A percentile compares a stretch with the other conserved stretches of the same genome.
Evolutionary conservation across 345 rosid genomes (phyloP).

Genomic region (Clausena lansium): DNA sequence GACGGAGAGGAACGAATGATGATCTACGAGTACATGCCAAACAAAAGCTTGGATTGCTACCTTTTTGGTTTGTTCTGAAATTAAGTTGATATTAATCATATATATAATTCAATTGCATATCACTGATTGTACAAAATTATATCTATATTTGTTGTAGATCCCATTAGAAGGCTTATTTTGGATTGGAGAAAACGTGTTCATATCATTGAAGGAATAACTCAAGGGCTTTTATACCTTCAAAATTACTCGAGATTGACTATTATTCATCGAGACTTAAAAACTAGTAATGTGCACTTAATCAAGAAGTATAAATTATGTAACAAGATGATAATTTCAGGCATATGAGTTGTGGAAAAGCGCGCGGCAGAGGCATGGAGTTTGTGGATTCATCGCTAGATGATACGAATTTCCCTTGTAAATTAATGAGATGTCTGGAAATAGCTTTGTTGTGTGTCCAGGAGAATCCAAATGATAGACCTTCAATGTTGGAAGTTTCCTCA

Average conservation of each 20-base stretch:
- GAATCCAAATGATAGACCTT: neutral
- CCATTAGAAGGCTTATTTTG: neutral
- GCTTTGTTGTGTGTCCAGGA: conserved; percentile 11
- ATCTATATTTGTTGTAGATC: conserved; percentile 25
- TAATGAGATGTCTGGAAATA: neutral
- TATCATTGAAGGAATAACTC: conserved; percentile 41
- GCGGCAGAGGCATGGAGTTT: neutral
- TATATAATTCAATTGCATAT: neutral
- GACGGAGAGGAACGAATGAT: conserved; percentile 11
- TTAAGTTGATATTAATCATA: too few relatives aligned
- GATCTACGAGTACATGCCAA: conserved; percentile 17
- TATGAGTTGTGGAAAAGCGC: neutral
- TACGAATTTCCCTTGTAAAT: neutral
- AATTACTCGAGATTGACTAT: conserved; percentile 45
- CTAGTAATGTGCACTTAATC: too few relatives aligned
- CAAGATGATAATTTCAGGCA: too few relatives aligned
- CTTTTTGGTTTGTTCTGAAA: conserved; percentile 22
- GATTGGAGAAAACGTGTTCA: conserved; percentile 31
- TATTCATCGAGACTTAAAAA: conserved; percentile 44
- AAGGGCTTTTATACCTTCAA: conserved; percentile 49
- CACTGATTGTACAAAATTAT: neutral
- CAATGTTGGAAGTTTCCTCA: conserved; percentile 3
- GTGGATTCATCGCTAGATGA: neutral
- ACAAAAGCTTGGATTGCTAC: conserved; percentile 25
- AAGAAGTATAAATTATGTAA: too few relatives aligned